Evolutionary conservation across 148 eudicot genomes (phyloP), one percentile per base, ranked within the genome.

Genomic region (Chenopodium berlandieri): DNA sequence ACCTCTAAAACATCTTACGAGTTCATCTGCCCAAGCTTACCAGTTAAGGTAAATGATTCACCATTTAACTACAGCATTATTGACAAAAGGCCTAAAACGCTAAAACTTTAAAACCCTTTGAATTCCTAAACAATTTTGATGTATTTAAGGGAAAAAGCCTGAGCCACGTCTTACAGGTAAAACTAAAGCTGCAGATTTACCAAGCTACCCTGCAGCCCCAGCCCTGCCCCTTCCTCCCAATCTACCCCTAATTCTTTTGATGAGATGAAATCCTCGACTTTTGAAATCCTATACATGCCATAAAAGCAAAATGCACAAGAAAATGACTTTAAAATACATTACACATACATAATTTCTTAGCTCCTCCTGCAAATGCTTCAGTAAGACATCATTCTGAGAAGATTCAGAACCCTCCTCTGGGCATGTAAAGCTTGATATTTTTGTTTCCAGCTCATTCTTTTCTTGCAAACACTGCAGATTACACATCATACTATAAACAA

Each of bases 281-380:
- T 31, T 71, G 69, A 71, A 22, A 23, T 71, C 48, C 40, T 20
- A 62, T 32, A 44, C 54, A 71, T 8, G 23, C 52, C 16, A 12
- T 62, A 64, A 78, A 62, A 83, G 58, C 37, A 74, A 71, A 46
- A 37, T 6, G 30, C 64, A 71, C 64, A 19, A 44, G 54, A 67
- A 30, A 48, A 14, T 22, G 23, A 71, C 27, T 32, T 40, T 44
- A 30, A 60, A 48, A 62, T 11, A 31, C 50, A 76, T 4, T 14
- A 44, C 72, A 88, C 99, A 90, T 90, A 96, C 99, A 84, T 88
- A 89, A 62, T 70, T 77, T 83, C 88, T 85, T 64, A 96, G 91
- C 90, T 96, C 98, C 83, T 94, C 98, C 76, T 90, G 95, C 91
- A 96, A 86, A 82, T 92, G 91, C 84, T 90, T 94, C 88, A 94